Evolutionary conservation across 163 green algal species (phyloP), one percentile per base, ranked within the genome.

Genomic region (Volvox carteri): DNA sequence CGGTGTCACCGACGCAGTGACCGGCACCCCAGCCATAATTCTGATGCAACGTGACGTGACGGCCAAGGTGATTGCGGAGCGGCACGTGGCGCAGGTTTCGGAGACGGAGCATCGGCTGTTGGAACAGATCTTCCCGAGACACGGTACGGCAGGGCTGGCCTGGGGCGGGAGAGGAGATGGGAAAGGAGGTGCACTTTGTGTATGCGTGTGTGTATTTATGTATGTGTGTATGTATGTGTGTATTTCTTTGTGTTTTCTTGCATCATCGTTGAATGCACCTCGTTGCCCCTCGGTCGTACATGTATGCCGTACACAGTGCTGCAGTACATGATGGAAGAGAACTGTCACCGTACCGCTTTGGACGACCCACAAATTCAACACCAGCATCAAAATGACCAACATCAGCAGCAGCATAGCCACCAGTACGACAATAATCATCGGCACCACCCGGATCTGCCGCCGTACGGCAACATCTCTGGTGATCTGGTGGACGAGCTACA

Each of bases 91-190:
- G 50, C 33, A 72, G 48, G 76, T 84, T 41, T 50, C 52, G 48
- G 76, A 84, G 76, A 62, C 76, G 76, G 76, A 84, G 76, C 76
- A 84, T 50, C 48, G 50, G 33, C 76, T 84, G 50, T 50, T 84
- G 76, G 76, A 84, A 50, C 48, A 72, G 48, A 84, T 84, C 48
- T 84, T 84, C 52, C 76, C 76, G 46, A 46, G 73, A 42, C 73
- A 81, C 23, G 73, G 73, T 81, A 37, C 16, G n/a, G 58, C 7
- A 23, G 58, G 58, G 58, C n/a, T 18, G 14, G 58, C 19, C 7
- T 9, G 58, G 58, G 58, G 33, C 12, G 14, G 48, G 48, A 58
- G 48, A 14, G 48, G 48, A 58, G 48, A 58, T 11, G 48, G 14
- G 48, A 14, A 14, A 14, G 14, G 48, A 58, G 48, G 48, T 14